phyloP scores from a whole-genome alignment of 768 basidiomycete species.

The Boletus vermiculosoides region DNA sequence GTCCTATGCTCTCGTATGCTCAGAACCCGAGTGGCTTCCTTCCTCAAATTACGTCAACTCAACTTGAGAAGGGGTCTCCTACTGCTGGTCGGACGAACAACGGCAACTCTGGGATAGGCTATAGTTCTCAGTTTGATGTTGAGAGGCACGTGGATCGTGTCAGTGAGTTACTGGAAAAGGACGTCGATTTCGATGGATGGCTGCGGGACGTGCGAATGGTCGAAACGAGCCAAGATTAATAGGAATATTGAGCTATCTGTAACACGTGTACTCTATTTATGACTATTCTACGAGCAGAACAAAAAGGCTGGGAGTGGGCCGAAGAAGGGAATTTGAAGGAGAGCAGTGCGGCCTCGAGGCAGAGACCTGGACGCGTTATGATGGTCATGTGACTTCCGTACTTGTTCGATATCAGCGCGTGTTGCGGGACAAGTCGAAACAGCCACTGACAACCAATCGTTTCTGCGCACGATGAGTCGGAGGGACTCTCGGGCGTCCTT shows the following conservation, averaged over 20 bases:
- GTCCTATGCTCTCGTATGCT: constrained; percentile 35
- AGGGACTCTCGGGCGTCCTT: constrained; percentile 46
- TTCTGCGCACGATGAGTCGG: constrained; percentile 32
- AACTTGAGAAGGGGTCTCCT: constrained; percentile 21
- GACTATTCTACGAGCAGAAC: constrained; percentile 7
- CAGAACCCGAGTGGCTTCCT: constrained; percentile 37
- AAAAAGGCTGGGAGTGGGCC: constrained; percentile 10
- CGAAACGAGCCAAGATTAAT: constrained; percentile 26
- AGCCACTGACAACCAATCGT: constrained; percentile 22
- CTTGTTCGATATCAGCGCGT: constrained; percentile 39
- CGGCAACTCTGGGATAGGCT: constrained; percentile 40
- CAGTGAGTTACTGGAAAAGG: constrained; percentile 53
- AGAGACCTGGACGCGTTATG: constrained; percentile 21
- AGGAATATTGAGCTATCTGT: constrained; percentile 4
- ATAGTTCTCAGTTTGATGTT: constrained; percentile 59
- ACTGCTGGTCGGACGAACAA: constrained; percentile 19
- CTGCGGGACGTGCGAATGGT: constrained; percentile 40
- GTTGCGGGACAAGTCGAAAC: constrained; percentile 21
- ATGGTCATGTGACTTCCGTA: constrained; percentile 29
- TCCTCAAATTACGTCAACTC: constrained; percentile 40
- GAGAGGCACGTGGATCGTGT: constrained; percentile 54
- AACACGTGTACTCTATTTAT: constrained; percentile 24
- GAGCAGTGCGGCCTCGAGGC: constrained; percentile 27
- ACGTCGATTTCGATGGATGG: constrained; percentile 58
- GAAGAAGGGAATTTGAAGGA: constrained; percentile 31